Percentiles rank a stretch among this genome's conserved stretches.
Evolutionary conservation across 2,329 filamentous ascomycete genomes (phyloP).

Genomic region (Pseudogymnoascus sp.): DNA sequence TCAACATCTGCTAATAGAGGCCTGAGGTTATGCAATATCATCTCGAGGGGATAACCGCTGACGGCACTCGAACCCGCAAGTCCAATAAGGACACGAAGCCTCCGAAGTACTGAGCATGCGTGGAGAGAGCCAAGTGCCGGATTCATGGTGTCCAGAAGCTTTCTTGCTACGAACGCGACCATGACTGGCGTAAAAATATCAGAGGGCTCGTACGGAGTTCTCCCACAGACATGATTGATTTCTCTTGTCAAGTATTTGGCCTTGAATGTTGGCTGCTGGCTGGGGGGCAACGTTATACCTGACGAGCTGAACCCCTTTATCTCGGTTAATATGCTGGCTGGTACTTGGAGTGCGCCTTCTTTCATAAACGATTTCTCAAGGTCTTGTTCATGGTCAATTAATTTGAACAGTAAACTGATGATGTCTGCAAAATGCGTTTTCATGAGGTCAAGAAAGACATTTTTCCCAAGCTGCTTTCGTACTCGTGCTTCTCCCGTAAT

Average conservation of each 20-base stretch:
- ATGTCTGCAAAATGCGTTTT: conserved; percentile 70
- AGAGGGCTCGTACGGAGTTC: conserved; percentile 58
- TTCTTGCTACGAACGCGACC: conserved; percentile 67
- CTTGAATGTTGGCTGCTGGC: conserved; percentile 82
- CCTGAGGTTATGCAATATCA: conserved; percentile 75
- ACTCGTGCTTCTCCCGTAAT: conserved; percentile 60
- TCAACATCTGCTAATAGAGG: conserved; percentile 75
- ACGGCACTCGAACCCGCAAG: conserved; percentile 69
- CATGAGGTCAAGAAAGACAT: conserved; percentile 57
- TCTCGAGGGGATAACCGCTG: conserved; percentile 77
- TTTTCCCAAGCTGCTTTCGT: conserved; percentile 61
- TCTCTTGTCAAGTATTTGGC: conserved; percentile 70
- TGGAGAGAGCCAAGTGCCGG: conserved; percentile 80
- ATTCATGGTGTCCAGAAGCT: conserved; percentile 73
- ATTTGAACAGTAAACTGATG: conserved; percentile 67
- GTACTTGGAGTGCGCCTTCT: conserved; percentile 51
- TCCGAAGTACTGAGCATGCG: conserved; percentile 78
- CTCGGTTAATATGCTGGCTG: conserved; percentile 57
- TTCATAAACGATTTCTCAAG: conserved; percentile 62
- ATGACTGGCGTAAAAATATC: conserved; percentile 71
- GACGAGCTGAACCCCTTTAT: conserved; percentile 69
- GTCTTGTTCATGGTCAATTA: conserved; percentile 70
- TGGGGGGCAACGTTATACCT: conserved; percentile 58
- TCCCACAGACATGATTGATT: conserved; percentile 69
- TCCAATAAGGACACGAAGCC: conserved; percentile 73